Evolutionary conservation across 2,329 filamentous ascomycete genomes (phyloP), one percentile per base, ranked within the genome.

Genomic region (Tympanopsis confertula): DNA sequence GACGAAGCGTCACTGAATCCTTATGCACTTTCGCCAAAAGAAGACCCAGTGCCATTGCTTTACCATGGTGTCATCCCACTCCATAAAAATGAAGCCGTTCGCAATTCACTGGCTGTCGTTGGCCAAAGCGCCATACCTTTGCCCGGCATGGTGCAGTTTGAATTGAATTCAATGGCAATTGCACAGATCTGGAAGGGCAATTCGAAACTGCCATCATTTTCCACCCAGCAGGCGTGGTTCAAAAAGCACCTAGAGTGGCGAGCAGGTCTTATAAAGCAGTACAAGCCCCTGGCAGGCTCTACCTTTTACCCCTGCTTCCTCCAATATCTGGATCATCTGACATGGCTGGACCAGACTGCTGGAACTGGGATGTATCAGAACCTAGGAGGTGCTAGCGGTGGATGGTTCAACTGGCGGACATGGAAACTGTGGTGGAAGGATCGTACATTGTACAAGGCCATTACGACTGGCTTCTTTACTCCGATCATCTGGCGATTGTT

Each of bases 361-460:
- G 42, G 42, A 4, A 41, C 40, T 1, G 40, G 35, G 15, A 19
- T 44, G 3, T 42, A 22, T 4, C n/a, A 24, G 4, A 41, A 39
- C 13, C 42, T 44, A n/a, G n/a, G n/a, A n/a, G n/a, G n/a, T n/a
- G n/a, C n/a, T n/a, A n/a, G n/a, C n/a, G n/a, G n/a, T 12, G 42
- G 38, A 3, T 28, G 39, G 35, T 42, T 42, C 29, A 42, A 38
- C 19, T 13, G 20, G 7, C 36, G 36, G 19, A 33, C 42, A 3
- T 44, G 42, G 42, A 33, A 19, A 2, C 36, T 44, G 28, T 44
- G 42, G 42, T 42, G 42, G 42, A 20, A 22, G 1, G 38, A 42
- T 14, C 26, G 42, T 22, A 37, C 40, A 12, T 13, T 44, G 12
- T 44, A 42, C 5, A 18, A 38, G 5, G n/a, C 39, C 4, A 42